Base-by-base conservation (phyloP, 495 filamentous ascomycete genomes). In the Sordaria brevicollis region DNA sequence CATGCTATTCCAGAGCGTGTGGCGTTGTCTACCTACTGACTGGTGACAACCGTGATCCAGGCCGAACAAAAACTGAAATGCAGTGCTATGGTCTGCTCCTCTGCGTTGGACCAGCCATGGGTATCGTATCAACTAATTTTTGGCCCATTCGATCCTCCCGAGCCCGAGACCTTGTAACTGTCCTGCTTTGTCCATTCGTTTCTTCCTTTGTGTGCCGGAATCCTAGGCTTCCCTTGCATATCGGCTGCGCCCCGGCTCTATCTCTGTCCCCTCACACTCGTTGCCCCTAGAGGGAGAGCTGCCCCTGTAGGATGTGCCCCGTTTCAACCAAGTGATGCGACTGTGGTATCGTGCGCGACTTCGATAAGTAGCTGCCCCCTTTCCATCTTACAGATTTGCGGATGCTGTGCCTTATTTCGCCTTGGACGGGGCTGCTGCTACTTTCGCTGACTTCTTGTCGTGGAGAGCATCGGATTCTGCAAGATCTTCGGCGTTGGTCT, bases 401-500 rank as follows among this genome's bases (percentile, higher is more conserved):
- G 37, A 31, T 9, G 35, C 9, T 6, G 19, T 38, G 5, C 11
- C 17, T 25, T 74, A 79, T 71, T 67, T 74, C 62, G 71, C 65
- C 71, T 75, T 76, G 37, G 74, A 69, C 5, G 74, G 39, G n/a
- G 70, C 69, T 35, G 74, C 19, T 15, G 86, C 90, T 10, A 85
- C 80, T 38, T 91, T 82, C 39, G 76, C 83, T 1, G 89, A 86
- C n/a, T 87, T 86, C 74, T 92, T 86, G 75, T 84, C 83, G 72
- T 84, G 76, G 67, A 89, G 86, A 34, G 89, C 85, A 15, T 84
- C 81, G 49, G 86, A 37, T 67, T 74, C 54, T n/a, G n/a, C n/a
- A 35, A 67, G 85, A 62, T 92, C 88, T 71, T 84, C 81, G 37
- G 93, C 88, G 79, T 99, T 99, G 84, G 97, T 88, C 76, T 97